Percentiles rank a stretch among this genome's conserved stretches.
Conservation (phyloP, 768 basidiomycete genomes). For the Amanita rubescens region DNA sequence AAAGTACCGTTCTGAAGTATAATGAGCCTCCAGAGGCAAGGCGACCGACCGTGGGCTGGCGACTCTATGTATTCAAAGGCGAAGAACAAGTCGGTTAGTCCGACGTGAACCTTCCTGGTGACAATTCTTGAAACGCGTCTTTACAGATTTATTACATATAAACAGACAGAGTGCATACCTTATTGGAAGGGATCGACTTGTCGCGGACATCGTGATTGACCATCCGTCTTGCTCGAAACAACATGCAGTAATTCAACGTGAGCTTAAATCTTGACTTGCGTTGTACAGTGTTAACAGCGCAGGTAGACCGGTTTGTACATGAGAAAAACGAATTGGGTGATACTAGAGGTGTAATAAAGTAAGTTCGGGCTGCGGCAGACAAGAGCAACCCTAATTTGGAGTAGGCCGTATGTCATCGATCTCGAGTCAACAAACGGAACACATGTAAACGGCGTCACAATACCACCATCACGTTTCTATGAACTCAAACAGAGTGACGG, state of each 20-base stretch:
- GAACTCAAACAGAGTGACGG: constrained; percentile 77
- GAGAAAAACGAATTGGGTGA: constrained; percentile 86
- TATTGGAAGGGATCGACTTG: constrained; percentile 81
- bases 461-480: constrained; percentile 83
- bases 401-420: constrained; percentile 93
- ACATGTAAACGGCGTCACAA: constrained; percentile 76
- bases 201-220: constrained; percentile 82
- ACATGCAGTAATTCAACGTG: constrained; percentile 93
- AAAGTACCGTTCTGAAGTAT: constrained; percentile 84
- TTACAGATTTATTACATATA: constrained; percentile 81
- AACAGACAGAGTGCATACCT: constrained; percentile 93
- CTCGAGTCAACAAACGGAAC: constrained; percentile 98
- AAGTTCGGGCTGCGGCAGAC: constrained; percentile 21
- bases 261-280: constrained; percentile 17
- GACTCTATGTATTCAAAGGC: constrained; percentile 97
- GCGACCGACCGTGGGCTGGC: constrained; percentile 85
- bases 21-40: constrained; percentile 98
- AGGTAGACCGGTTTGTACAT: constrained; percentile 69
- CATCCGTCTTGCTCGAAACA: constrained; percentile 99
- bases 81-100: constrained; percentile 82
- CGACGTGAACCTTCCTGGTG: neutral
- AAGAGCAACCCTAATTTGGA: neutral
- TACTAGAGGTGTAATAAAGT: constrained; percentile 80
- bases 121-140: neutral
- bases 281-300: constrained; percentile 1